Evolutionary conservation across 2,329 filamentous ascomycete species (phyloP), one percentile per base, ranked within the genome.

Genomic region (Beauveria pseudobassiana): DNA sequence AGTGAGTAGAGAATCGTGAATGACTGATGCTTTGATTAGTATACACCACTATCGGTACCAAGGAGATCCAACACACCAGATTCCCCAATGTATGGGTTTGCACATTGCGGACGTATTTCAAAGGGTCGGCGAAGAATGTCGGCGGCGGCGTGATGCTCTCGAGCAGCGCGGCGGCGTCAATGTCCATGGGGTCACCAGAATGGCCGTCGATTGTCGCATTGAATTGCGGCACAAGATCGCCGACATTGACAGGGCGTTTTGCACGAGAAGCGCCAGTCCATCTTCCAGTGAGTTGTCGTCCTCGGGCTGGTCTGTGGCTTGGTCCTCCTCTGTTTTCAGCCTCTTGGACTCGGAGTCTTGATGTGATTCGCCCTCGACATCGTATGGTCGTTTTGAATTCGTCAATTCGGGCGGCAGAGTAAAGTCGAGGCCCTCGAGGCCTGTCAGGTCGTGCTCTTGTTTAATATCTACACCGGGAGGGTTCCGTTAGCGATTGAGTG

Each of bases 231-330:
- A 76, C 72, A 50, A 77, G 67, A 54, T 76, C 72, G 63, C 68
- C 71, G 4, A 76, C 74, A 63, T 75, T 75, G 59, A 74, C 26
- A 77, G 68, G 54, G 75, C 75, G 69, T 76, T 76, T 63, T 75
- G 73, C 8, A 77, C 74, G 9, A 77, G 69, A 20, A 75, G 69
- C 30, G 71, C 74, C 49, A 76, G 68, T 1, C 70, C 73, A 59
- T 74, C 71, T 55, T 76, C 74, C 10, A 75, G 65, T 24, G 69
- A 71, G 48, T 62, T 55, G 38, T 63, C 61, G 14, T 55, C 62
- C 26, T 52, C 62, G 18, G 40, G 20, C 38, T 46, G 38, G 20
- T 24, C 38, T 28, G 48, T n/a, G 22, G 38, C 45, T 6, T 38
- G 42, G 7, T 20, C 20, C 20, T 30, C 28, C 24, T 60, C 56